Percentiles rank a stretch among this genome's conserved stretches.
Evolutionary conservation across 2,329 filamentous ascomycete species (phyloP).

Genomic region (Cadophora malorum): DNA sequence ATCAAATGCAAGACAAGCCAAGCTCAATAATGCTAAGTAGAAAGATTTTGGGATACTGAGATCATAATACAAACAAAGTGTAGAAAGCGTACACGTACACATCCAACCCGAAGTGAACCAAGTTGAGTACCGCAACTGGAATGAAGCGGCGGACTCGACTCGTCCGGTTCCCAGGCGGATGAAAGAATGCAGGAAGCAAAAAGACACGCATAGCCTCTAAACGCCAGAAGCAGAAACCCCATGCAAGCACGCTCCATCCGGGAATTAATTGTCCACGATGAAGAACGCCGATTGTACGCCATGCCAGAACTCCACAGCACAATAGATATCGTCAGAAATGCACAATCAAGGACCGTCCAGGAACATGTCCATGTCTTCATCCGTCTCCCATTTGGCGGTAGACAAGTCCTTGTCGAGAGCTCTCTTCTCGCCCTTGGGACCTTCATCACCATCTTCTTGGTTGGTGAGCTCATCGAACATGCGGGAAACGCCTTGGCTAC

Average conservation of each 20-base stretch:
- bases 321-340: neutral
- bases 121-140: neutral
- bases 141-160: neutral
- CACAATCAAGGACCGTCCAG: conserved; percentile 19
- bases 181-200: conserved; percentile 11
- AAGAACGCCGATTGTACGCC: conserved; percentile 4
- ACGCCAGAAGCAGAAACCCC: neutral
- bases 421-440: conserved; percentile 34
- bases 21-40: neutral
- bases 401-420: conserved; percentile 1
- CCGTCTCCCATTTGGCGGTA: conserved; percentile 20
- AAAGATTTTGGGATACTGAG: neutral
- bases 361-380: conserved; percentile 31
- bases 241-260: neutral
- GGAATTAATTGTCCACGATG: neutral
- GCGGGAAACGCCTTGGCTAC: conserved; percentile 36
- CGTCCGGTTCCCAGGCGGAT: neutral
- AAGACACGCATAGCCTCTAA: neutral
- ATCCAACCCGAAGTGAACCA: neutral
- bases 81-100: conserved; percentile 14
- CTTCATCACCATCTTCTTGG: conserved; percentile 39
- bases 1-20: neutral
- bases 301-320: neutral
- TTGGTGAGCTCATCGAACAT: conserved; percentile 46
- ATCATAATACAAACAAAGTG: conserved; percentile 12